These are phyloP conservation scores for Silene latifolia DNA, from an alignment of 148 eudicot genomes.

Conservation along the genomic window DNA sequence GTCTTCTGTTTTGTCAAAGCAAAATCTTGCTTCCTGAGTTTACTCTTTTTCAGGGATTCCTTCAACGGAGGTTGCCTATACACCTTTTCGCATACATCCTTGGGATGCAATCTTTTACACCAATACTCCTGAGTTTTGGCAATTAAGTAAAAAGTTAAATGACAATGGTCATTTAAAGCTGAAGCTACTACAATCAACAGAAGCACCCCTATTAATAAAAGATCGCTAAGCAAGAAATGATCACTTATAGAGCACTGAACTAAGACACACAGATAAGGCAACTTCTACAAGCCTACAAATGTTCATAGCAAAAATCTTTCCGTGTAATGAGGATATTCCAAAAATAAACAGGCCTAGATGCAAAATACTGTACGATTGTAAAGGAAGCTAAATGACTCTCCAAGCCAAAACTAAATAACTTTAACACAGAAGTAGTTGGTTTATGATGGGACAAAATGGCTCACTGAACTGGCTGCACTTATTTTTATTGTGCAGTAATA, in stretches of 20 bases:
- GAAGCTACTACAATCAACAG: background rate
- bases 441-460: background rate
- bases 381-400: background rate
- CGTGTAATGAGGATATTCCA: background rate
- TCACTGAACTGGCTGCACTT: background rate
- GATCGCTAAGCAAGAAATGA: background rate
- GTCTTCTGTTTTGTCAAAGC: conserved; percentile 78
- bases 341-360: background rate
- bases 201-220: background rate
- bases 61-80: conserved; percentile 90
- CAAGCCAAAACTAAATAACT: background rate
- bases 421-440: background rate
- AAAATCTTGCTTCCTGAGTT: conserved; percentile 80
- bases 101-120: conserved; percentile 98
- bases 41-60: conserved; percentile 78
- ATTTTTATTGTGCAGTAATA: background rate
- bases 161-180: conserved; percentile 8
- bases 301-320: background rate
- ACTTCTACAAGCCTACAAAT: background rate
- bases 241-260: background rate
- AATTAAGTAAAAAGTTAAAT: background rate
- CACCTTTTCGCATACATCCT: conserved; percentile 96
- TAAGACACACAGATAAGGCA: background rate
- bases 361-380: background rate
- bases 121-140: conserved; percentile 75